These are phyloP conservation scores for Ophiostoma ulmi DNA, from an alignment of 2,329 filamentous ascomycete genomes.

Conservation along the genomic window DNA sequence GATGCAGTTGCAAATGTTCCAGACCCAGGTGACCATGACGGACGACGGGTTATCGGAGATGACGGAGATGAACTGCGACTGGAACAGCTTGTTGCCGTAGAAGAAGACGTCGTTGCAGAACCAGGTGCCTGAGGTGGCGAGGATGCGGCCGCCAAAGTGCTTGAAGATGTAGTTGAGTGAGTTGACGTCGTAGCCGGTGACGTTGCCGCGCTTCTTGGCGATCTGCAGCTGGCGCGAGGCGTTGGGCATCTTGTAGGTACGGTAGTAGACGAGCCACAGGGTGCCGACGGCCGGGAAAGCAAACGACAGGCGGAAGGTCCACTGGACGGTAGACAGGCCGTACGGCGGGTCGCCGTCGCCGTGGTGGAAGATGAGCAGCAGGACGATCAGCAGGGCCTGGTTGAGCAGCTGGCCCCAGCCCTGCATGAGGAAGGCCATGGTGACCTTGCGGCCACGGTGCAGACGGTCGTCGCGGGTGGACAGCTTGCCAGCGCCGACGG, in stretches of 20 bases:
- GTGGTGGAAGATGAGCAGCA: slow-evolving; percentile 84
- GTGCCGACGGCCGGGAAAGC: slow-evolving; percentile 86
- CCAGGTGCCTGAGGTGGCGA: slow-evolving; percentile 85
- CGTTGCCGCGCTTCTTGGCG: slow-evolving; percentile 78
- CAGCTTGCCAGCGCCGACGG: slow-evolving; percentile 75
- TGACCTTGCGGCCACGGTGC: slow-evolving; percentile 92
- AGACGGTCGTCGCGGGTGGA: slow-evolving; percentile 90
- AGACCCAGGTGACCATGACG: slow-evolving; percentile 82
- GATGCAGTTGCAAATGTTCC: slow-evolving; percentile 86
- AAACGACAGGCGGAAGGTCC: slow-evolving; percentile 88
- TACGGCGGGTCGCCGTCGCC: slow-evolving; percentile 73
- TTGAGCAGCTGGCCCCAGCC: slow-evolving; percentile 97
- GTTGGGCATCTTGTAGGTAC: slow-evolving; percentile 88
- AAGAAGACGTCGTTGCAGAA: slow-evolving; percentile 98
- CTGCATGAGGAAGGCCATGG: slow-evolving; percentile 95
- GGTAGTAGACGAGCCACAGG: slow-evolving; percentile 92
- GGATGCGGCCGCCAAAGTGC: slow-evolving; percentile 78
- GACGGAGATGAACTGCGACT: slow-evolving; percentile 29
- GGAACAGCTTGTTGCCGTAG: slow-evolving; percentile 58
- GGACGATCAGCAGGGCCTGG: slow-evolving; percentile 80
- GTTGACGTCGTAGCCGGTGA: slow-evolving; percentile 87
- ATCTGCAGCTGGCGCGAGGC: slow-evolving; percentile 75
- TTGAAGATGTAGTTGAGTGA: slow-evolving; percentile 73
- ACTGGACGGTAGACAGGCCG: slow-evolving; percentile 70
- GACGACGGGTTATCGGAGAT: slow-evolving; percentile 40